These are phyloP conservation scores for Physocladia obscura DNA, from an alignment of 192 early-diverging fungal genomes.

Conservation along the genomic window DNA sequence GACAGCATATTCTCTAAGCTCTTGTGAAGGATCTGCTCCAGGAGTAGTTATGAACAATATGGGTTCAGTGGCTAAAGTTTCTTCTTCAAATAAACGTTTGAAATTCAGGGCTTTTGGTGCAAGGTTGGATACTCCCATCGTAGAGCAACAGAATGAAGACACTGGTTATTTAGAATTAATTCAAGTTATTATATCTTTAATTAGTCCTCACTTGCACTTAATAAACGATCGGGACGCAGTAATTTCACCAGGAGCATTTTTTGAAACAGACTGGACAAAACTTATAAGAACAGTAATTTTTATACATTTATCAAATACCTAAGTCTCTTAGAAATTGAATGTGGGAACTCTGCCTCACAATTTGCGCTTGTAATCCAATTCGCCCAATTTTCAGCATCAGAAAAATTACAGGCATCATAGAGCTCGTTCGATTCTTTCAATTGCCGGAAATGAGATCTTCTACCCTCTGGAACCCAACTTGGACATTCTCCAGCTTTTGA, in stretches of 20 bases:
- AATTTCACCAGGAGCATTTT: constrained; percentile 51
- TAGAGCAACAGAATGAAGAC: constrained; percentile 38
- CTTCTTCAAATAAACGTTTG: constrained; percentile 33
- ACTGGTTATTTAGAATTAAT: constrained; percentile 29
- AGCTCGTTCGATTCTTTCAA: constrained; percentile 33
- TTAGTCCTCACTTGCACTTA: constrained; percentile 48
- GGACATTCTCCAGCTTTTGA: constrained; percentile 33
- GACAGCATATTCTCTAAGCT: constrained; percentile 48
- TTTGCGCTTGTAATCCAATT: constrained; percentile 39
- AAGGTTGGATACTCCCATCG: constrained; percentile 37
- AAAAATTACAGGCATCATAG: constrained; percentile 31
- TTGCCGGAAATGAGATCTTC: constrained; percentile 16
- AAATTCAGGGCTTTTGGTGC: constrained; percentile 48
- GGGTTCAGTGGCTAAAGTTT: constrained; percentile 48
- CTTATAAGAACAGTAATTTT: neutral
- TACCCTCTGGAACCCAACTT: constrained; percentile 49
- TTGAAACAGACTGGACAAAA: constrained; percentile 48
- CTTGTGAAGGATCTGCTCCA: constrained; percentile 59
- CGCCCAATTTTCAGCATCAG: constrained; percentile 40
- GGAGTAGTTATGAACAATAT: constrained; percentile 63
- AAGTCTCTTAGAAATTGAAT: constrained; percentile 16
- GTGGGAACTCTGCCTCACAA: constrained; percentile 41
- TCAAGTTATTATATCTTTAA: neutral
- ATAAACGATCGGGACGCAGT: constrained; percentile 51
- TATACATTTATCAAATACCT: constrained; percentile 38